Conservation (phyloP, 1,139 yeast genomes). For the Diutina siamensis region DNA sequence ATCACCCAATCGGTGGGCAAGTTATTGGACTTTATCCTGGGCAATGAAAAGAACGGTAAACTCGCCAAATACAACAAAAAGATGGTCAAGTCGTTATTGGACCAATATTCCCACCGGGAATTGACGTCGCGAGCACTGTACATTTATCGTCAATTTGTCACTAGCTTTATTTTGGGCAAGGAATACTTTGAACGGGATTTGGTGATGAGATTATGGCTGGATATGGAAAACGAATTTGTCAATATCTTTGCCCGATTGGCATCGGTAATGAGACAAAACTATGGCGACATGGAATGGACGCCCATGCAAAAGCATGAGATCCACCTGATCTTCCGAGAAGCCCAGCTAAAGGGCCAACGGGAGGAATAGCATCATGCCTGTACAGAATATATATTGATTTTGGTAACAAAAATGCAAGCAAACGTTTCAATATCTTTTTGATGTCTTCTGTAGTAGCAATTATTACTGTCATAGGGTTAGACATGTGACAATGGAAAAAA, state of each 20-base stretch:
- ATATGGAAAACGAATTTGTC: conserved; percentile 26
- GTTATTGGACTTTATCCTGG: conserved; percentile 47
- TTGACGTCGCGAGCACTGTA: conserved; percentile 44
- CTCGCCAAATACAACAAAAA: conserved; percentile 56
- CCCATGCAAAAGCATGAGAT: conserved; percentile 3
- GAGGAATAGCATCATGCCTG: too few relatives aligned
- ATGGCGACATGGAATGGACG: neutral
- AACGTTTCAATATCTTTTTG: too few relatives aligned
- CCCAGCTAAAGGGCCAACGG: neutral
- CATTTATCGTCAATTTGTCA: conserved; percentile 44
- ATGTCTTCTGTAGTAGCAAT: too few relatives aligned
- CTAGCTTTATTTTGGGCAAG: conserved; percentile 40
- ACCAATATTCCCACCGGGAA: conserved; percentile 48
- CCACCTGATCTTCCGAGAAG: conserved; percentile 2
- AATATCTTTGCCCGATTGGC: conserved; percentile 25
- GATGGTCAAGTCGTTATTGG: conserved; percentile 44
- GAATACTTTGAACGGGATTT: conserved; percentile 37
- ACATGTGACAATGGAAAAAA: neutral
- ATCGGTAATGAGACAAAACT: conserved; percentile 3
- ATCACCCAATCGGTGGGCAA: conserved; percentile 42
- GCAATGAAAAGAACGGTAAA: conserved; percentile 38
- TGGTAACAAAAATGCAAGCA: too few relatives aligned
- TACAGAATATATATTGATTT: too few relatives aligned
- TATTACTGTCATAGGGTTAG: too few relatives aligned
- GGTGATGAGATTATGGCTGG: conserved; percentile 32